These are phyloP conservation scores for Ustilago crameri DNA, from an alignment of 1,284 basidiomycete genomes.

Conservation along the genomic window DNA sequence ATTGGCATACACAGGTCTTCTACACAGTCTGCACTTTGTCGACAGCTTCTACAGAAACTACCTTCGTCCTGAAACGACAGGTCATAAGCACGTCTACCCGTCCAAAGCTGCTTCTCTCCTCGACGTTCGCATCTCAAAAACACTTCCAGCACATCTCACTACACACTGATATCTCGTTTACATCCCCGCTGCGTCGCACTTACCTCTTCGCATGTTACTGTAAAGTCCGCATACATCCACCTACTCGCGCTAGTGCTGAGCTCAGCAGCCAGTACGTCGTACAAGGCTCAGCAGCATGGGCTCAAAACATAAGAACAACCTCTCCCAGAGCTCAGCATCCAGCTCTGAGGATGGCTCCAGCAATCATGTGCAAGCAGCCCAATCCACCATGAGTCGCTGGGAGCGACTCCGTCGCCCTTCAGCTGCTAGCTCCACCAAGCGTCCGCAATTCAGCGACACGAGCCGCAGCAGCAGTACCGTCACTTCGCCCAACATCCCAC, in stretches of 20 bases:
- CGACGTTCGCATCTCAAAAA: too few relatives aligned
- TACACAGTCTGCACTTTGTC: too few relatives aligned
- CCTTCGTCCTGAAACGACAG: too few relatives aligned
- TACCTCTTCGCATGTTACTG: neutral
- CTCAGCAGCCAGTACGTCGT: slow-evolving; percentile 2
- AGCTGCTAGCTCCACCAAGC: slow-evolving; percentile 40
- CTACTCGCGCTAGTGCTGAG: slow-evolving; percentile 9
- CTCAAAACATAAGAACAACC: slow-evolving; percentile 34
- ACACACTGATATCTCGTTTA: too few relatives aligned
- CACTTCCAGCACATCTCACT: too few relatives aligned
- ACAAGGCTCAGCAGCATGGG: slow-evolving; percentile 12
- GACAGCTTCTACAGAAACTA: too few relatives aligned
- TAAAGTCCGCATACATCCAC: slow-evolving; percentile 17
- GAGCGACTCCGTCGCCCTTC: slow-evolving; percentile 44
- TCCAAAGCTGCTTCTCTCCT: too few relatives aligned
- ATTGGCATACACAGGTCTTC: too few relatives aligned
- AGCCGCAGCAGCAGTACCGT: slow-evolving; percentile 34
- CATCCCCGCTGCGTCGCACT: too few relatives aligned
- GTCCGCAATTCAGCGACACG: slow-evolving; percentile 34
- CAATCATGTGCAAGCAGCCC: slow-evolving; percentile 11
- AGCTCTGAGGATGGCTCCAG: slow-evolving; percentile 41
- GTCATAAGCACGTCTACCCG: too few relatives aligned
- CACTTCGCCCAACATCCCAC: slow-evolving; percentile 24
- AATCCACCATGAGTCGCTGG: slow-evolving; percentile 34
- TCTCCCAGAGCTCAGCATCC: slow-evolving; percentile 41